Evolutionary conservation across 768 basidiomycete genomes (phyloP).

Genomic region (Sarcodon aspratus): DNA sequence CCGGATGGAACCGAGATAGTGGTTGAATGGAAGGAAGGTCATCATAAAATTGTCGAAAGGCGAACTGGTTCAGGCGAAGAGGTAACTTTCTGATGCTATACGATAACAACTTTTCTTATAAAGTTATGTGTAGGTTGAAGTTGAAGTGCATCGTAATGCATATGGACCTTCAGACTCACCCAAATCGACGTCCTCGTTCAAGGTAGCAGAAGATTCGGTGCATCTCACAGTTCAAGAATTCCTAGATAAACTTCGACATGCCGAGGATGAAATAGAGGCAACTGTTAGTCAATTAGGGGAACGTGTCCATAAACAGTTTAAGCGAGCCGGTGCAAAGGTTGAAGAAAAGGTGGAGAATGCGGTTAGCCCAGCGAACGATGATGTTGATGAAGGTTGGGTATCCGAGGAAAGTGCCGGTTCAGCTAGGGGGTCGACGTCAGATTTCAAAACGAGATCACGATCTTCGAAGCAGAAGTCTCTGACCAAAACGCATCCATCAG

Average conservation of each 20-base stretch:
- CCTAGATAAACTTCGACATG: slow-evolving; percentile 7
- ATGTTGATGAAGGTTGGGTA: slow-evolving; percentile 54
- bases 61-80: slow-evolving; percentile 50
- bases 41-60: slow-evolving; percentile 54
- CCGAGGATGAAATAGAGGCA: not conserved
- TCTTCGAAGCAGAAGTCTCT: slow-evolving; percentile 11
- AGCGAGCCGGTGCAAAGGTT: not conserved
- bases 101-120: not conserved
- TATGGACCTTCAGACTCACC: slow-evolving; percentile 17
- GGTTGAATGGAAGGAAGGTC: slow-evolving; percentile 64
- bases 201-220: slow-evolving; percentile 12
- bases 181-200: slow-evolving; percentile 14
- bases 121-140: slow-evolving; percentile 17
- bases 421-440: slow-evolving; percentile 2
- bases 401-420: slow-evolving; percentile 36
- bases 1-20: slow-evolving; percentile 33
- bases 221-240: slow-evolving; percentile 16
- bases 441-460: slow-evolving; percentile 6
- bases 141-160: slow-evolving; percentile 22
- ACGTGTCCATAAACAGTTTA: not conserved
- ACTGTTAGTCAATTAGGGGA: no score
- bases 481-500: not conserved
- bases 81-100: slow-evolving; percentile 24
- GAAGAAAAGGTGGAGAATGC: not conserved
- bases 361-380: slow-evolving; percentile 15